Conservation (phyloP, 2,329 filamentous ascomycete species). For the Boeremia exigua region DNA sequence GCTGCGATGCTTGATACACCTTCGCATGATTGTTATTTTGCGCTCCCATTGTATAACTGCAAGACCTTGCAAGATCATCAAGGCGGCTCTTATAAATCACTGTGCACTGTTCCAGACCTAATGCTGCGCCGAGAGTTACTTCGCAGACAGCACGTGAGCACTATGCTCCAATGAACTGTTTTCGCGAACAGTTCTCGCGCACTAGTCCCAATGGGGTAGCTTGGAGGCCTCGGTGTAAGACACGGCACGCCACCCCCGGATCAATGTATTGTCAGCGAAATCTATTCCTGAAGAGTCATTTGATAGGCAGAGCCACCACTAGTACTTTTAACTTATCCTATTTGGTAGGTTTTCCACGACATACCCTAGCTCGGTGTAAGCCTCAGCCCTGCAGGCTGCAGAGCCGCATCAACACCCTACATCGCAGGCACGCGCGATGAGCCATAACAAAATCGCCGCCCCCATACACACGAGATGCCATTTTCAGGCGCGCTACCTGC, state of each 20-base stretch:
- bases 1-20: neutral
- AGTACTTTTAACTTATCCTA: neutral
- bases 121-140: neutral
- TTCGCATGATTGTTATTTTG: neutral
- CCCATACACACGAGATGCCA: neutral
- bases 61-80: neutral
- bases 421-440: constrained; percentile 4
- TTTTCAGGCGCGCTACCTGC: neutral
- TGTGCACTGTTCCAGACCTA: neutral
- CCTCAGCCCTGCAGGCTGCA: constrained; percentile 6
- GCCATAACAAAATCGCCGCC: neutral
- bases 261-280: neutral
- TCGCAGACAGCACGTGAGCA: constrained; percentile 10
- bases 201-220: neutral
- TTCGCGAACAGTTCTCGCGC: constrained; percentile 12
- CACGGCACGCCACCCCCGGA: constrained; percentile 5
- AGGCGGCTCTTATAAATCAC: neutral
- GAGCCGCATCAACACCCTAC: constrained; percentile 16
- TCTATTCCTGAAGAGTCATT: neutral
- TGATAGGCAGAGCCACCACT: neutral
- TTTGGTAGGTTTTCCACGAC: neutral
- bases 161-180: constrained; percentile 13
- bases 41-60: neutral
- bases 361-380: constrained; percentile 6
- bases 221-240: constrained; percentile 5